A percentile compares a stretch with the other conserved stretches of the same genome.
Evolutionary conservation across 129 eudicot genomes (phyloP).

Genomic region (Tagetes erecta): DNA sequence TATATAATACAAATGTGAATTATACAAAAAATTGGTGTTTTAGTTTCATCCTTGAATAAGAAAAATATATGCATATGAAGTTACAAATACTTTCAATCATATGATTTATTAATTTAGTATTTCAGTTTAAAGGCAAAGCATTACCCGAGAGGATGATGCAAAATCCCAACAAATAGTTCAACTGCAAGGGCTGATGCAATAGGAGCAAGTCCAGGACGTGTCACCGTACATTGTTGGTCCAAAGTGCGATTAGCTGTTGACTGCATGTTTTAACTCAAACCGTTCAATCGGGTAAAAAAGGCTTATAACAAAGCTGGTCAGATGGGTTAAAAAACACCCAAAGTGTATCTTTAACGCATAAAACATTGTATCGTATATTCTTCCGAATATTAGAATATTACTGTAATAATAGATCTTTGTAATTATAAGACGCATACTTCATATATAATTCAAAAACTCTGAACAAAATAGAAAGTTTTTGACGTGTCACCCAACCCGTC

Average conservation of each 20-base stretch:
- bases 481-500: not conserved
- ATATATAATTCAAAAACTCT: not conserved
- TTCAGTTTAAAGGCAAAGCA: not conserved
- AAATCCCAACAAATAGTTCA: slow-evolving; percentile 77
- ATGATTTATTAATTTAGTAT: not conserved
- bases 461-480: not conserved
- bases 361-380: not conserved
- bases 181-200: slow-evolving; percentile 94
- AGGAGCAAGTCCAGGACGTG: slow-evolving; percentile 98
- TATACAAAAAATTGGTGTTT: not conserved
- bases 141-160: slow-evolving; percentile 95
- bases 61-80: not conserved
- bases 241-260: slow-evolving; percentile 94
- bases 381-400: not conserved
- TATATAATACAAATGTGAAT: slow-evolving; percentile 23
- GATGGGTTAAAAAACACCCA: not conserved
- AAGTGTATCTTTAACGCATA: slow-evolving; percentile 1
- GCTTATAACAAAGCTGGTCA: not conserved
- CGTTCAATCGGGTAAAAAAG: not conserved
- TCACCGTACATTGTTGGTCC: slow-evolving; percentile 98
- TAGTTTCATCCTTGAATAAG: not conserved
- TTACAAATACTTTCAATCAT: not conserved
- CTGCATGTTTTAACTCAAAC: slow-evolving; percentile 39
- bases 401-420: not conserved
- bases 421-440: not conserved